phyloP scores from a whole-genome alignment of 257 asterid genomes.

The Oldenlandia corymbosa region DNA sequence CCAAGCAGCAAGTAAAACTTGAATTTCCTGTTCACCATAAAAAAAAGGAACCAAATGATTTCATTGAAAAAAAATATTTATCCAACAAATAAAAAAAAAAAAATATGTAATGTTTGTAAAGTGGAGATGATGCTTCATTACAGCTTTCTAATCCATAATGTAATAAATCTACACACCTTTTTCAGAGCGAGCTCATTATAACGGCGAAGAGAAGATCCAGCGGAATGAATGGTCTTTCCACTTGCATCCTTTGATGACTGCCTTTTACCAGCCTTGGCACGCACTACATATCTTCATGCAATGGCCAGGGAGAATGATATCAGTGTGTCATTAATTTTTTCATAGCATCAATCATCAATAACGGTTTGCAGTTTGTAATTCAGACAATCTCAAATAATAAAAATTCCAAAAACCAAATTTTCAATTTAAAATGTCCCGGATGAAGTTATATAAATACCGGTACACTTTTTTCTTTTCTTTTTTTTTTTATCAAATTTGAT shows the following conservation, averaged over 20 bases:
- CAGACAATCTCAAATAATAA: neutral
- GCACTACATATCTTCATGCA: constrained; percentile 79
- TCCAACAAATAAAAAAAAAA: neutral
- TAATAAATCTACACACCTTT: constrained; percentile 47
- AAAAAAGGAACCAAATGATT: constrained; percentile 22
- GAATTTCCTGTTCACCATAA: constrained; percentile 61
- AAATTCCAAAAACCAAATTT: too few species aligned
- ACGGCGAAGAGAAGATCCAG: constrained; percentile 97
- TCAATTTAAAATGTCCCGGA: neutral
- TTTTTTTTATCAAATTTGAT: neutral
- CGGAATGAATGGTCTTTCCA: constrained; percentile 78
- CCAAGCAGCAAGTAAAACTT: constrained; percentile 72
- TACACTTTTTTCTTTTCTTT: too few species aligned
- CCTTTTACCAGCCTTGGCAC: constrained; percentile 95
- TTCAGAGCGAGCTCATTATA: constrained; percentile 84
- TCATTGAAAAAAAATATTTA: neutral
- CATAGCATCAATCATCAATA: constrained; percentile 1
- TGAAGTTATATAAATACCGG: neutral
- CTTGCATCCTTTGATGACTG: constrained; percentile 92
- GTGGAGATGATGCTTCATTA: neutral
- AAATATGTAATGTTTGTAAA: neutral
- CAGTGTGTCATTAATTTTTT: neutral
- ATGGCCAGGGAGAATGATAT: constrained; percentile 5
- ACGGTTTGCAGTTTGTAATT: neutral
- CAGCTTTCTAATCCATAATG: constrained; percentile 1